Evolutionary conservation across 208 protist species (phyloP).

Genomic region (Trypanosoma lewisi): DNA sequence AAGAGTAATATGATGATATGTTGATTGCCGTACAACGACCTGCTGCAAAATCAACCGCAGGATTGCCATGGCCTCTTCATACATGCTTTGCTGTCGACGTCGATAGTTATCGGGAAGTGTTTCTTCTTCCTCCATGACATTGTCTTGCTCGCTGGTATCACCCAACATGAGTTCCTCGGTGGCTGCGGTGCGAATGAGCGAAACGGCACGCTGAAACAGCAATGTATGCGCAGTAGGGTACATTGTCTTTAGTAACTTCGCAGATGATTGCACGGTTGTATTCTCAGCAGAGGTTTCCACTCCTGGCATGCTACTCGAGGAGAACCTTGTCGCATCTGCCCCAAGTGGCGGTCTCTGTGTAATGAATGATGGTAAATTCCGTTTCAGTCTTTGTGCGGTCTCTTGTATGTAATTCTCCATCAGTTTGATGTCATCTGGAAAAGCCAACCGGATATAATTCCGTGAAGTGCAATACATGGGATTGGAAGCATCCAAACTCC

Average conservation of each 20-base stretch:
- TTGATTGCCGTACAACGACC: slow-evolving; percentile 30
- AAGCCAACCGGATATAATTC: neutral
- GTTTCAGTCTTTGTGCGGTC: slow-evolving; percentile 9
- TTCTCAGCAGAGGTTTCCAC: neutral
- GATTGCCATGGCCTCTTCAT: slow-evolving; percentile 39
- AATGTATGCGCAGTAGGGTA: slow-evolving; percentile 17
- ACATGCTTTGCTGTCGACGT: neutral
- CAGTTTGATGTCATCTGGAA: slow-evolving; percentile 15
- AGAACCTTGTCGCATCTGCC: neutral
- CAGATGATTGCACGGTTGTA: neutral
- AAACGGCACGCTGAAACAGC: slow-evolving; percentile 23
- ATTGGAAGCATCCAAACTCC: neutral
- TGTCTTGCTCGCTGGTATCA: slow-evolving; percentile 7
- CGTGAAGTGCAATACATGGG: neutral
- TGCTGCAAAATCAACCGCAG: slow-evolving; percentile 56
- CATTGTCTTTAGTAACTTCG: neutral
- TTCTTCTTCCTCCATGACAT: slow-evolving; percentile 11
- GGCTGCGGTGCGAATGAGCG: slow-evolving; percentile 18
- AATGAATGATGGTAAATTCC: neutral
- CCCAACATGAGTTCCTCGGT: slow-evolving; percentile 23
- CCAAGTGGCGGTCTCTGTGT: neutral
- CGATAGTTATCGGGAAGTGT: neutral
- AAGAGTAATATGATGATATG: neutral
- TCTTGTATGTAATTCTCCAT: slow-evolving; percentile 28
- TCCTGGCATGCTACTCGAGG: slow-evolving; percentile 1